These are phyloP conservation scores for Aphanomyces cochlioides DNA, from an alignment of 352 stramenopile genomes.

Conservation along the genomic window DNA sequence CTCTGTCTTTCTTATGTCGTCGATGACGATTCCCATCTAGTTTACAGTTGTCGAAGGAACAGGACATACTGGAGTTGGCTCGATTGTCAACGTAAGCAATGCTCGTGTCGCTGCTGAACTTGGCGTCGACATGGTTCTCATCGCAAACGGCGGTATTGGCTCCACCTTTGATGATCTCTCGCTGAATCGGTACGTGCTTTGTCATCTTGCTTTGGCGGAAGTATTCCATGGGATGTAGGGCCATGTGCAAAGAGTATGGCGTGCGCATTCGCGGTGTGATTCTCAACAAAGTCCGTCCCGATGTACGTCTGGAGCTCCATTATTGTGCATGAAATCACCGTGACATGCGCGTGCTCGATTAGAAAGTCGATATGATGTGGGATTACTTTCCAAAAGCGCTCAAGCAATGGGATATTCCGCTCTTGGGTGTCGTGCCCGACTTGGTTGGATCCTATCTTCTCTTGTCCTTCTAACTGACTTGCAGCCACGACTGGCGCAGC, in stretches of 20 bases:
- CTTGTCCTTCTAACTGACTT: background rate
- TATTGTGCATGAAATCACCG: conserved; percentile 32
- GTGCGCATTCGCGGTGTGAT: conserved; percentile 93
- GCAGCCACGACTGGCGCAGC: conserved; percentile 55
- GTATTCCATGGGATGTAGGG: conserved; percentile 4
- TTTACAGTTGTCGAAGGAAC: conserved; percentile 82
- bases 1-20: background rate
- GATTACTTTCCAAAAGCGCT: conserved; percentile 88
- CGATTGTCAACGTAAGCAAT: conserved; percentile 95
- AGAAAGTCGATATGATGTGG: conserved; percentile 76
- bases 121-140: conserved; percentile 91
- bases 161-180: conserved; percentile 91
- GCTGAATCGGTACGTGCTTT: conserved; percentile 77
- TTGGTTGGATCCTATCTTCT: conserved; percentile 31
- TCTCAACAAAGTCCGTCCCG: conserved; percentile 92
- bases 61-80: conserved; percentile 94
- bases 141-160: conserved; percentile 95
- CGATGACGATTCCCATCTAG: conserved; percentile 30
- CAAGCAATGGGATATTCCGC: conserved; percentile 63
- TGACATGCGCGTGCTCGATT: background rate
- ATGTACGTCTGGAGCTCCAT: conserved; percentile 38
- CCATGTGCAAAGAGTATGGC: conserved; percentile 89
- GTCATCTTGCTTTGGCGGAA: background rate
- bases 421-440: conserved; percentile 84
- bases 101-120: conserved; percentile 90